Conservation (phyloP, 106 monocot genomes). For the Acorus calamus region DNA sequence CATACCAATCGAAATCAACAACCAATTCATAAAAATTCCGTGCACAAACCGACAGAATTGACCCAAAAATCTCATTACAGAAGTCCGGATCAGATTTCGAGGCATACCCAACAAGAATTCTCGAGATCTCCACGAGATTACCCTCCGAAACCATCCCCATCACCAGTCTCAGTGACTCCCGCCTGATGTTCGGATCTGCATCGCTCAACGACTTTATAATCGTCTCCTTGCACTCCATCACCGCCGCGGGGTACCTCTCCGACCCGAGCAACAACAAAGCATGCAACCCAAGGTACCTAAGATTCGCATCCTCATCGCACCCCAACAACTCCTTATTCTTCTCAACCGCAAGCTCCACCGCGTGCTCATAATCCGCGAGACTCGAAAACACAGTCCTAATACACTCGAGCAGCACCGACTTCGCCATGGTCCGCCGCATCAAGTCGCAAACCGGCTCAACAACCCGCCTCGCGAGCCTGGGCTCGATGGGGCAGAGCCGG, state of each 20-base stretch:
- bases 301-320: constrained; percentile 68
- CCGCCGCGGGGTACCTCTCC: constrained; percentile 32
- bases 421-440: constrained; percentile 46
- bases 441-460: constrained; percentile 63
- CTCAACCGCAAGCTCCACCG: constrained; percentile 48
- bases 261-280: constrained; percentile 49
- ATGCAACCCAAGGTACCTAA: constrained; percentile 60
- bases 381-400: constrained; percentile 39
- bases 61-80: constrained; percentile 58
- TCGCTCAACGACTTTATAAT: constrained; percentile 49
- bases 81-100: constrained; percentile 64
- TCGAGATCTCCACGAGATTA: constrained; percentile 52
- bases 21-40: constrained; percentile 67
- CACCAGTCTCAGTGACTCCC: constrained; percentile 55
- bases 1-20: constrained; percentile 91
- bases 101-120: constrained; percentile 45
- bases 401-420: constrained; percentile 77
- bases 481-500: constrained; percentile 46
- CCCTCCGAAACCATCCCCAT: constrained; percentile 51
- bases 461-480: constrained; percentile 39
- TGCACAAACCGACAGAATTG: constrained; percentile 46
- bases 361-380: constrained; percentile 34
- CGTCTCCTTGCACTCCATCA: constrained; percentile 50
- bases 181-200: constrained; percentile 55
- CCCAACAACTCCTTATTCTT: constrained; percentile 54